Base-by-base conservation (phyloP, 495 filamentous ascomycete genomes). In the Penicillium egyptiacum region DNA sequence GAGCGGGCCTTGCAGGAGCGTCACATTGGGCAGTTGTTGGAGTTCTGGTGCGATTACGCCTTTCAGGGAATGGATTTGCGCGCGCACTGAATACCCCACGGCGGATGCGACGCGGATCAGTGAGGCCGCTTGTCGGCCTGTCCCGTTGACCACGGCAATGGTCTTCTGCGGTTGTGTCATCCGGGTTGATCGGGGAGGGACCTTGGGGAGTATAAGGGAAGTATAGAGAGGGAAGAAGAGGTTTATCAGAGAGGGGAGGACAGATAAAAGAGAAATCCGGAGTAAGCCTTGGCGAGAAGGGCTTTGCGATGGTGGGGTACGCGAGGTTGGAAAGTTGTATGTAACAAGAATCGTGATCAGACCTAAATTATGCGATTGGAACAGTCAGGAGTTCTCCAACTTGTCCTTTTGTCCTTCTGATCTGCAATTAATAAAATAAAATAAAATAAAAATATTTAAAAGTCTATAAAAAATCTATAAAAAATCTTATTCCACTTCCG, bases 91-190 rank as follows among this genome's bases (percentile, higher is more conserved):
- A 75, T 94, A 96, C 51, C 93, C 93, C 20, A 98, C 86, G 30
- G 93, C 93, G 10, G 89, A 88, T 20, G 92, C 93, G 63, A 95
- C 92, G 45, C 93, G 87, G 53, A 96, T 91, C 67, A 98, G 82
- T 37, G 91, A 96, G 42, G 93, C 93, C 30, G 92, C 90, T 80
- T 98, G 93, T 58, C 93, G 87, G 57, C 93, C 93, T 60, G 88
- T 89, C 70, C 88, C 86, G 73, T 98, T 98, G 70, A 96, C 91
- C 66, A 94, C 87, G 62, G 90, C 92, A 62, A 96, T 91, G 46
- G 86, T 92, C 75, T 92, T 89, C 64, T 81, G 72, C 55, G 71
- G 70, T 72, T 76, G 74, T 64, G 72, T 74, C 75, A 79, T 79
- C 61, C 67, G 69, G 65, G 56, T 47, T 46, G 57, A 44, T 43